phyloP scores from a whole-genome alignment of 208 protist genomes.

The Balamuthia mandrillaris region DNA sequence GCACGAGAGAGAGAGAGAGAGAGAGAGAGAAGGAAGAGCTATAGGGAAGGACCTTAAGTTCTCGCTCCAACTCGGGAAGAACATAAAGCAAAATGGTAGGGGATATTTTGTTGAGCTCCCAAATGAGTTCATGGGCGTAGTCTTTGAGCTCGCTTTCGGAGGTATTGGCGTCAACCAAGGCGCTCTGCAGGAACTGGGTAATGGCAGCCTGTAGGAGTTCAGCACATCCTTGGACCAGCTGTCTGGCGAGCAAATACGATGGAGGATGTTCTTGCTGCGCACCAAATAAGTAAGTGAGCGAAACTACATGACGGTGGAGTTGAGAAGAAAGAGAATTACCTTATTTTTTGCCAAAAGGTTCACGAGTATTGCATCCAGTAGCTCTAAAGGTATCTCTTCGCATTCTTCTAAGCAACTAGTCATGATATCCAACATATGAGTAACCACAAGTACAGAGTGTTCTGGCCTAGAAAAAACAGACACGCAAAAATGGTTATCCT shows the following conservation, averaged over 20 bases:
- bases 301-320: background rate
- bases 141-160: constrained; percentile 19
- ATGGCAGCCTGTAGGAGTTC: background rate
- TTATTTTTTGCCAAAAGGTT: background rate
- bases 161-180: background rate
- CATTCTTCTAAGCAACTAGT: background rate
- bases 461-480: too few relatives aligned
- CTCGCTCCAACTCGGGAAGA: constrained; percentile 4
- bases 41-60: too few relatives aligned
- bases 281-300: background rate
- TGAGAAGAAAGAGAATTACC: background rate
- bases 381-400: background rate
- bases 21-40: too few relatives aligned
- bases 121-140: constrained; percentile 18
- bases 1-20: too few relatives aligned
- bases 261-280: background rate
- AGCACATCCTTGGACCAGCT: background rate
- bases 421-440: constrained; percentile 10
- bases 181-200: background rate
- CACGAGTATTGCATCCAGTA: background rate
- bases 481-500: too few relatives aligned
- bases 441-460: background rate
- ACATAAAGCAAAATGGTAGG: constrained; percentile 17
- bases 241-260: background rate
- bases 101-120: constrained; percentile 32